These are phyloP conservation scores for Aspergillus sclerotioniger DNA, from an alignment of 495 filamentous ascomycete species.

Conservation along the genomic window DNA sequence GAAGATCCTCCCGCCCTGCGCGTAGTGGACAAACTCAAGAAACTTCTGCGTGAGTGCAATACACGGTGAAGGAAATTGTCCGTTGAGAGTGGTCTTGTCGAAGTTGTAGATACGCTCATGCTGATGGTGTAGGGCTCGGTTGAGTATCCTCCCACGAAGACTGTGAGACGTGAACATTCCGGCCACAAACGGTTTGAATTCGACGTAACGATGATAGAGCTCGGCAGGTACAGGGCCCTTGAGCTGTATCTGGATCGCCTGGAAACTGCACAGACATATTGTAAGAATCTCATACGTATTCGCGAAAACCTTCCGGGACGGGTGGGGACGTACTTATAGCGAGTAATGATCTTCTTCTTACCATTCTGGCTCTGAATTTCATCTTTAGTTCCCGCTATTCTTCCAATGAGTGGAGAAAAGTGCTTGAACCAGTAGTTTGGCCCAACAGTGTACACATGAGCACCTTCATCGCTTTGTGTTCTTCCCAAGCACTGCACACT, in stretches of 20 bases:
- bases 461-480: slow-evolving; percentile 68
- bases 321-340: slow-evolving; percentile 63
- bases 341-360: slow-evolving; percentile 52
- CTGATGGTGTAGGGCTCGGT: slow-evolving; percentile 85
- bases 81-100: slow-evolving; percentile 68
- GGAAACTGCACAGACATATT: slow-evolving; percentile 61
- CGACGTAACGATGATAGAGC: slow-evolving; percentile 87
- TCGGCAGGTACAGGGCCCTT: slow-evolving; percentile 72
- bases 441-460: slow-evolving; percentile 74
- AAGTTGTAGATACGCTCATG: slow-evolving; percentile 87
- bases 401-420: slow-evolving; percentile 83
- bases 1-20: slow-evolving; percentile 80
- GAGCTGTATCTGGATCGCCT: slow-evolving; percentile 90
- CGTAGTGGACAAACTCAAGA: slow-evolving; percentile 80
- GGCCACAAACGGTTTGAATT: slow-evolving; percentile 86
- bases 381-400: slow-evolving; percentile 75
- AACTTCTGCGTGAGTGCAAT: slow-evolving; percentile 71
- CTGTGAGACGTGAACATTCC: slow-evolving; percentile 81
- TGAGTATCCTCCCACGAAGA: slow-evolving; percentile 71
- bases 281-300: not conserved
- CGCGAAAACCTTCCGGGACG: not conserved
- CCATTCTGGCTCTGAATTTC: slow-evolving; percentile 44
- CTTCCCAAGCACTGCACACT: slow-evolving; percentile 73
- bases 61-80: slow-evolving; percentile 54
- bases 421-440: slow-evolving; percentile 79